These are phyloP conservation scores for Colletotrichum brevisporum DNA, from an alignment of 2,329 filamentous ascomycete genomes.

Conservation along the genomic window DNA sequence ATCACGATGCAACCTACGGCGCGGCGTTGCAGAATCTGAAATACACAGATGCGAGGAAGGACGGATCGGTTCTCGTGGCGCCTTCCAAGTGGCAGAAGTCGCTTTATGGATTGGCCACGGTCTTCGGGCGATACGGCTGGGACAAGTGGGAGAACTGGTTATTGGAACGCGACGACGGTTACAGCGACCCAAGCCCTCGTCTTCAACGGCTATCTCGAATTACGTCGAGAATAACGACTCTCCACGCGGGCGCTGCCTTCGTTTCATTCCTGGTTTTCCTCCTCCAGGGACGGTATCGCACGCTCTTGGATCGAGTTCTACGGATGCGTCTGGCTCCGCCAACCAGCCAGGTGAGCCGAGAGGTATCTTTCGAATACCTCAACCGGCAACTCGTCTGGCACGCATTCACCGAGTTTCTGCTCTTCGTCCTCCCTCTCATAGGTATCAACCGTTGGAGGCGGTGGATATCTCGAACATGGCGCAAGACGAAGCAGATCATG, in stretches of 20 bases:
- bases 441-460: conserved; percentile 93
- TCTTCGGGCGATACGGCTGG: conserved; percentile 92
- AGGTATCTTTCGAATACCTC: conserved; percentile 97
- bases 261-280: conserved; percentile 92
- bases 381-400: conserved; percentile 99
- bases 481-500: conserved; percentile 79
- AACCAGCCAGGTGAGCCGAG: conserved; percentile 86
- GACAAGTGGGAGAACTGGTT: conserved; percentile 92
- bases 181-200: conserved; percentile 67
- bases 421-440: conserved; percentile 96
- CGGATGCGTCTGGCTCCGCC: conserved; percentile 88
- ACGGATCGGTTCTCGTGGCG: conserved; percentile 72
- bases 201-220: conserved; percentile 74
- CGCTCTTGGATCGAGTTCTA: conserved; percentile 87
- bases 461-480: conserved; percentile 90
- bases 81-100: conserved; percentile 88
- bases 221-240: conserved; percentile 77
- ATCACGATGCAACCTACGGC: conserved; percentile 95
- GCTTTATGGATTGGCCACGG: conserved; percentile 86
- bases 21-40: conserved; percentile 92
- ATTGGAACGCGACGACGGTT: conserved; percentile 81
- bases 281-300: conserved; percentile 91
- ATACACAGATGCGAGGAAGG: conserved; percentile 85
- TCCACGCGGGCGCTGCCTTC: conserved; percentile 86
- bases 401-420: conserved; percentile 98